These are phyloP conservation scores for Lichtheimia ramosa DNA, from an alignment of 371 early-diverging fungal genomes.

Conservation along the genomic window DNA sequence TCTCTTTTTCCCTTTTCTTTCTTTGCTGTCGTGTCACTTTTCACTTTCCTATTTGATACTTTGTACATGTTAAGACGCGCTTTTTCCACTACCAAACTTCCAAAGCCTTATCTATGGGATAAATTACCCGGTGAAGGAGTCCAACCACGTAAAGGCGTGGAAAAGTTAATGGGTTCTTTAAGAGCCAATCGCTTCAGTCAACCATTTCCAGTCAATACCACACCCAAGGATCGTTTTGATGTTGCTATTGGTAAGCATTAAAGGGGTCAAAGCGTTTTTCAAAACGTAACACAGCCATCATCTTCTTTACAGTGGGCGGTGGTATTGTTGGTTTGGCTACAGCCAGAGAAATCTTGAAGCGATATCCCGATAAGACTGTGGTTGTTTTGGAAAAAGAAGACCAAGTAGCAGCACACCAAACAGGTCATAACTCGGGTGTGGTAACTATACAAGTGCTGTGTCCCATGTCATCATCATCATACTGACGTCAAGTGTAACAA, in stretches of 20 bases:
- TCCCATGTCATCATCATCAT: background rate
- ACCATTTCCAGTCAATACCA: conserved; percentile 11
- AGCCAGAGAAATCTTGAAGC: conserved; percentile 41
- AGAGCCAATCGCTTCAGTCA: conserved; percentile 26
- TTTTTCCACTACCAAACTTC: background rate
- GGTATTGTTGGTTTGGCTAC: conserved; percentile 52
- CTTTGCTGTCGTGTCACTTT: background rate
- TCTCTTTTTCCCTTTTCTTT: too few relatives aligned
- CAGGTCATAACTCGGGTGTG: conserved; percentile 50
- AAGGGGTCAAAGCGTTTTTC: too few relatives aligned
- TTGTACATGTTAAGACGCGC: background rate
- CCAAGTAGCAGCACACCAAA: conserved; percentile 47
- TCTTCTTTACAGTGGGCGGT: conserved; percentile 30
- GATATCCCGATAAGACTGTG: conserved; percentile 42
- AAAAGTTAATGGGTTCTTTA: conserved; percentile 24
- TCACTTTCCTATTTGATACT: background rate
- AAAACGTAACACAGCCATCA: too few relatives aligned
- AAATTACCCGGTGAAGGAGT: conserved; percentile 33
- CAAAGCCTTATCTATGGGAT: conserved; percentile 24
- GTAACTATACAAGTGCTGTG: conserved; percentile 8
- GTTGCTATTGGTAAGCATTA: conserved; percentile 20
- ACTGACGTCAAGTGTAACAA: conserved; percentile 1
- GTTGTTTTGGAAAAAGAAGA: conserved; percentile 46
- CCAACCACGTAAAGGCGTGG: conserved; percentile 24
- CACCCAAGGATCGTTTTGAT: conserved; percentile 33